These are phyloP conservation scores for Huntiella omanensis DNA, from an alignment of 2,329 filamentous ascomycete species.

Conservation along the genomic window DNA sequence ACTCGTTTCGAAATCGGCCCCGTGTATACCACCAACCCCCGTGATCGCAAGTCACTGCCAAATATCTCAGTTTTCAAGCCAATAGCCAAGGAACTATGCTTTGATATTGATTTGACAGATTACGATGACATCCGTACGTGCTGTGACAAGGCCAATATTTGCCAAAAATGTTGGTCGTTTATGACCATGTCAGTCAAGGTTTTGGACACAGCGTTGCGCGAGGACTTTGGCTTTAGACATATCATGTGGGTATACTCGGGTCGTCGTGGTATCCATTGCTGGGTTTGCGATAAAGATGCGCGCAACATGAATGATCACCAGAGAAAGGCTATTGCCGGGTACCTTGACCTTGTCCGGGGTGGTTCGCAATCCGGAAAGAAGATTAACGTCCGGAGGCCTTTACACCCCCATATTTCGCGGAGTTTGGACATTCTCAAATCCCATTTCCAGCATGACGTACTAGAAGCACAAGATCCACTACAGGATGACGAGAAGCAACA, in stretches of 20 bases:
- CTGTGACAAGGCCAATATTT: slow-evolving; percentile 86
- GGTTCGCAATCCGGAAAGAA: slow-evolving; percentile 72
- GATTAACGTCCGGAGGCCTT: slow-evolving; percentile 63
- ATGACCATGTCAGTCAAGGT: slow-evolving; percentile 97
- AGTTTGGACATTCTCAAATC: slow-evolving; percentile 70
- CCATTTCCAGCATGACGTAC: slow-evolving; percentile 68
- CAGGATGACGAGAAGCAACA: slow-evolving; percentile 48
- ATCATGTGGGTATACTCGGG: slow-evolving; percentile 98
- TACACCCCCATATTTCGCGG: slow-evolving; percentile 80
- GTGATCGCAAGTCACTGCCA: slow-evolving; percentile 73
- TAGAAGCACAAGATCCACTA: slow-evolving; percentile 78
- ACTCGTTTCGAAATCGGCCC: slow-evolving; percentile 96
- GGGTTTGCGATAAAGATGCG: slow-evolving; percentile 86
- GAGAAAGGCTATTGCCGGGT: slow-evolving; percentile 67
- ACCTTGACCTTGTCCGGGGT: slow-evolving; percentile 77
- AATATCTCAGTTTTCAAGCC: slow-evolving; percentile 71
- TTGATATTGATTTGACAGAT: slow-evolving; percentile 98
- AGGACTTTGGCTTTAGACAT: slow-evolving; percentile 93
- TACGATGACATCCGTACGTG: slow-evolving; percentile 95
- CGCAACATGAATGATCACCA: slow-evolving; percentile 71
- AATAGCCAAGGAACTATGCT: slow-evolving; percentile 82
- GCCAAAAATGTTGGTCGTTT: slow-evolving; percentile 86
- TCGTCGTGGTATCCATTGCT: slow-evolving; percentile 88
- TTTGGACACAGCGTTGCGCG: slow-evolving; percentile 65
- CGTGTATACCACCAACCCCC: slow-evolving; percentile 86